These are phyloP conservation scores for Xylariaceae sp. DNA, from an alignment of 2,329 filamentous ascomycete genomes.

Conservation along the genomic window DNA sequence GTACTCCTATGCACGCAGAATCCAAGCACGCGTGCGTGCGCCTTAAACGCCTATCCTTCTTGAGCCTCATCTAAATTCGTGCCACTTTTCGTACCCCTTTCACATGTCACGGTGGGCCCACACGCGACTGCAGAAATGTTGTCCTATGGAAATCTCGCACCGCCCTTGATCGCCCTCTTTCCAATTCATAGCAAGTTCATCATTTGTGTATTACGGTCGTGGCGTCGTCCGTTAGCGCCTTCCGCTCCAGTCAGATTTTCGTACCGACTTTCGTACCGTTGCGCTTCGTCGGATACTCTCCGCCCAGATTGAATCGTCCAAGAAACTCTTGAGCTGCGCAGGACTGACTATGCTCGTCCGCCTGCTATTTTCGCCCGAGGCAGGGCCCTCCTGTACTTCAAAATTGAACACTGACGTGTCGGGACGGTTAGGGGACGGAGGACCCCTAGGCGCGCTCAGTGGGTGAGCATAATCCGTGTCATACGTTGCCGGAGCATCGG, in stretches of 20 bases:
- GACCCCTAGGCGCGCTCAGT: conserved; percentile 49
- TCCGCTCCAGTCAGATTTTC: conserved; percentile 27
- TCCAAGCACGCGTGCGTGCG: no score
- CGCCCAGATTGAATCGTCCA: conserved; percentile 89
- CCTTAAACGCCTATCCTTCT: no score
- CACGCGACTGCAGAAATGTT: no score
- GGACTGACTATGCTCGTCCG: conserved; percentile 68
- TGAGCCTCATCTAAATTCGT: no score
- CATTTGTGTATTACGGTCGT: no score
- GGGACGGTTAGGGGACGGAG: conserved; percentile 35
- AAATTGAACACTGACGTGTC: conserved; percentile 56
- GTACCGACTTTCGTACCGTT: conserved; percentile 50
- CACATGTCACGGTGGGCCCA: no score
- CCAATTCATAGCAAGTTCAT: no score
- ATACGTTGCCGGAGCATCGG: conserved; percentile 40
- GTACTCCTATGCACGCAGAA: no score
- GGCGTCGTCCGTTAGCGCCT: conserved; percentile 6
- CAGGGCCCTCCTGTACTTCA: conserved; percentile 44
- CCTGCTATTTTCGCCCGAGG: conserved; percentile 44
- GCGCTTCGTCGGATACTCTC: conserved; percentile 88
- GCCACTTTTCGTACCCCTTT: no score
- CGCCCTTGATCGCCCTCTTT: no score
- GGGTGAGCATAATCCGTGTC: conserved; percentile 44
- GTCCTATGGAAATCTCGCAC: no score
- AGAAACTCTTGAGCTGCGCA: conserved; percentile 74